phyloP scores from a whole-genome alignment of 2,329 filamentous ascomycete genomes.

The Colletotrichum viniferum region DNA sequence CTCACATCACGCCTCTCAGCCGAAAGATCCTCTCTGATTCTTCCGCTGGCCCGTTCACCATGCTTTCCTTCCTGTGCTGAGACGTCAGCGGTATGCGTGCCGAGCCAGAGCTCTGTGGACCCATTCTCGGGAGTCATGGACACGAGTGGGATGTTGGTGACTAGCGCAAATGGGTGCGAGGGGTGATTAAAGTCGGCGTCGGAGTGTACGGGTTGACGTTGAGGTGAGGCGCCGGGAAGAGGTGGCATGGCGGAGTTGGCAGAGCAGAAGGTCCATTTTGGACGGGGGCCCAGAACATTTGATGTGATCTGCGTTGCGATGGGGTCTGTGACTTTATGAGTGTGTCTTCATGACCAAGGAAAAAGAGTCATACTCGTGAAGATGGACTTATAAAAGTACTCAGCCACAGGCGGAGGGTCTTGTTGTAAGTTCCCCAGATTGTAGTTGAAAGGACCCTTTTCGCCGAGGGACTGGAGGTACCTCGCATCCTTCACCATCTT shows the following conservation, averaged over 20 bases:
- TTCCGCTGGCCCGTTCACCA: conserved; percentile 56
- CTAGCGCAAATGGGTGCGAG: conserved; percentile 56
- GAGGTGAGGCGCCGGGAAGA: conserved; percentile 38
- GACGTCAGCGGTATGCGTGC: conserved; percentile 48
- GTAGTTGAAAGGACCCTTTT: conserved; percentile 65
- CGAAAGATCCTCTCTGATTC: conserved; percentile 47
- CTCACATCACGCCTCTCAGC: conserved; percentile 38
- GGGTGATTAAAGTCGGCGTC: conserved; percentile 65
- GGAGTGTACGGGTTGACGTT: conserved; percentile 61
- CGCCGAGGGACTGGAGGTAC: conserved; percentile 52
- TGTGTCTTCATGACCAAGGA: background rate
- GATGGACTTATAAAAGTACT: conserved; percentile 53
- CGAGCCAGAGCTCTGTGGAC: conserved; percentile 64
- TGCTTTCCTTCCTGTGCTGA: conserved; percentile 52
- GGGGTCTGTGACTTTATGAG: conserved; percentile 40
- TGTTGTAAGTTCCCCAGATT: conserved; percentile 68
- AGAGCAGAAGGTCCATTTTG: conserved; percentile 62
- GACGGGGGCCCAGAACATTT: conserved; percentile 56
- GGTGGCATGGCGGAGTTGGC: conserved; percentile 62
- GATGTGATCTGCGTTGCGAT: conserved; percentile 62
- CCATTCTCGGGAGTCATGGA: conserved; percentile 56
- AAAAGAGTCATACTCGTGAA: conserved; percentile 52
- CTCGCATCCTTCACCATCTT: conserved; percentile 65
- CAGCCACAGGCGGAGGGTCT: conserved; percentile 55
- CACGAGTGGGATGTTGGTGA: conserved; percentile 58